phyloP scores from a whole-genome alignment of 495 filamentous ascomycete species.

The Penicillium desertorum region DNA sequence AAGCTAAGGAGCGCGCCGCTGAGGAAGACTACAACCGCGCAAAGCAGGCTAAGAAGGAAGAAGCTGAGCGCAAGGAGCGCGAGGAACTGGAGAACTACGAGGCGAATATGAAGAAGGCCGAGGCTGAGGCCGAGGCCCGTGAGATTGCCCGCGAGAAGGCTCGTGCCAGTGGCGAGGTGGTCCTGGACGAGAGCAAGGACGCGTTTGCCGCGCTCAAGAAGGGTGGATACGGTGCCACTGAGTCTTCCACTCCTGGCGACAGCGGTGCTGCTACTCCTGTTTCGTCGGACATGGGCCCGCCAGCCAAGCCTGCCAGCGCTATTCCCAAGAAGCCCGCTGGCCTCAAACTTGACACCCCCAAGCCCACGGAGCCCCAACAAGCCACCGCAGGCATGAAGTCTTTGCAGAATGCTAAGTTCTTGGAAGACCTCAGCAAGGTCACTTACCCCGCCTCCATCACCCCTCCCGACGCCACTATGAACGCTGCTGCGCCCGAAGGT shows the following conservation, averaged over 20 bases:
- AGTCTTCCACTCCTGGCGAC: constrained; percentile 50
- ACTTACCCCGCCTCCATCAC: constrained; percentile 76
- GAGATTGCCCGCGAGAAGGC: constrained; percentile 53
- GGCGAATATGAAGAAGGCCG: constrained; percentile 56
- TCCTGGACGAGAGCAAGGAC: constrained; percentile 37
- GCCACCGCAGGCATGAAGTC: constrained; percentile 90
- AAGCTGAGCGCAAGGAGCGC: constrained; percentile 59
- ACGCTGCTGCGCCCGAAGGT: constrained; percentile 66
- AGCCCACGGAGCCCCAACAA: constrained; percentile 80
- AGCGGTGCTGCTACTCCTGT: constrained; percentile 58
- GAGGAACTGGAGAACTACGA: constrained; percentile 51
- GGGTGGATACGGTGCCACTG: constrained; percentile 45
- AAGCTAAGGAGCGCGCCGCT: constrained; percentile 59
- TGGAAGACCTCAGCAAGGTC: constrained; percentile 65
- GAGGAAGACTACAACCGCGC: constrained; percentile 60
- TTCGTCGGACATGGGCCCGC: constrained; percentile 55
- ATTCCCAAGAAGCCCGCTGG: constrained; percentile 71
- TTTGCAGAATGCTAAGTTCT: constrained; percentile 80
- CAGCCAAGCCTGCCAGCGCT: constrained; percentile 53
- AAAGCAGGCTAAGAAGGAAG: constrained; percentile 61
- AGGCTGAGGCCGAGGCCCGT: constrained; percentile 55
- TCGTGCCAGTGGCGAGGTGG: constrained; percentile 41
- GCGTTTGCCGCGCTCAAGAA: constrained; percentile 60
- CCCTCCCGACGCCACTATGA: constrained; percentile 89
- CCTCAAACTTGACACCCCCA: constrained; percentile 80